Evolutionary conservation across 2,329 filamentous ascomycete species (phyloP).

Genomic region (Seiridium cupressi): DNA sequence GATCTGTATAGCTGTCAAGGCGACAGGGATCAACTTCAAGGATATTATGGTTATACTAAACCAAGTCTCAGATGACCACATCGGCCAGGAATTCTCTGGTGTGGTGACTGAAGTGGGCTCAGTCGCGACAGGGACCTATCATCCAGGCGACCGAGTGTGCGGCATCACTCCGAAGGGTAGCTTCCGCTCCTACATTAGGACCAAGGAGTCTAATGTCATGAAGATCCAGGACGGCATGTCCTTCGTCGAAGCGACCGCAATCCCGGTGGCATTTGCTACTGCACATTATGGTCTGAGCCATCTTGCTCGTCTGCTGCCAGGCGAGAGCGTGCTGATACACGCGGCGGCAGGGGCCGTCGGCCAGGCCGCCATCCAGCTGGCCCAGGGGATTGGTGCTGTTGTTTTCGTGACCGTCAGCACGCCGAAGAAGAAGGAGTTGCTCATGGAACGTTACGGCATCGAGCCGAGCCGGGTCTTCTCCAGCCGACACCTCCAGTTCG

Average conservation of each 20-base stretch:
- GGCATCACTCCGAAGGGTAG: not conserved
- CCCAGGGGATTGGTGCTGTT: slow-evolving; percentile 9
- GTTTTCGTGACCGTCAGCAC: slow-evolving; percentile 23
- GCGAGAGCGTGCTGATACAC: slow-evolving; percentile 15
- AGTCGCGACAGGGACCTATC: not conserved
- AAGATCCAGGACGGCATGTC: not conserved
- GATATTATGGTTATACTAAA: not conserved
- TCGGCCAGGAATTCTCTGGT: not conserved
- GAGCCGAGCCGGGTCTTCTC: slow-evolving; percentile 17
- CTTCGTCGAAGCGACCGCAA: not conserved
- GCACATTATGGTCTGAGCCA: slow-evolving; percentile 27
- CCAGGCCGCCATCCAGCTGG: not conserved
- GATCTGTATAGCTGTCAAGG: not conserved
- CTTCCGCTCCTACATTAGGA: not conserved
- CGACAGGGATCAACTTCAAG: not conserved
- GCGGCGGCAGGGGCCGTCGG: not conserved
- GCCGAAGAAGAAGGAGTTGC: slow-evolving; percentile 18
- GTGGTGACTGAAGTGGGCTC: not conserved
- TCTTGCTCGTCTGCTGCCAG: slow-evolving; percentile 19
- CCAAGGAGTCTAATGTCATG: not conserved
- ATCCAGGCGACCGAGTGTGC: not conserved
- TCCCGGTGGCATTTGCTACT: slow-evolving; percentile 12
- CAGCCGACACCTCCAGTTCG: slow-evolving; percentile 6
- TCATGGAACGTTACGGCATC: slow-evolving; percentile 16
- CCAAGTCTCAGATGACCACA: not conserved